Evolutionary conservation across 768 basidiomycete genomes (phyloP).

Genomic region (Mycena alexandri): DNA sequence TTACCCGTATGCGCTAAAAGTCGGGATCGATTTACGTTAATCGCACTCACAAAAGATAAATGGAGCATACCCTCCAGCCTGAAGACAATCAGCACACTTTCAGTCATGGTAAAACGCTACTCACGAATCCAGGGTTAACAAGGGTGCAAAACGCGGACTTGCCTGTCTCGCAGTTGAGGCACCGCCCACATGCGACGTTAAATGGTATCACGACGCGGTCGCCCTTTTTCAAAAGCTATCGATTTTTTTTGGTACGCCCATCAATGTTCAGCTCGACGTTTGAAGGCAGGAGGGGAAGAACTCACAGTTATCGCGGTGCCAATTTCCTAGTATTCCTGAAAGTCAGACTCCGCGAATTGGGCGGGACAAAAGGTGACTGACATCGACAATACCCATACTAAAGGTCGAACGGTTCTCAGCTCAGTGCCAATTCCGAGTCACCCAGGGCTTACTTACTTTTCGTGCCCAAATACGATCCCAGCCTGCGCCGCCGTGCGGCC

Average conservation of each 20-base stretch:
- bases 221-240: slow-evolving; percentile 63
- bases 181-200: slow-evolving; percentile 70
- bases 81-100: neutral
- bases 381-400: slow-evolving; percentile 66
- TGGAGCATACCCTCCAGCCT: slow-evolving; percentile 59
- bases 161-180: slow-evolving; percentile 67
- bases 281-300: neutral
- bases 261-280: no score
- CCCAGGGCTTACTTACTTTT: slow-evolving; percentile 53
- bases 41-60: neutral
- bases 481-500: slow-evolving; percentile 63
- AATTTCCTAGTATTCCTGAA: slow-evolving; percentile 50
- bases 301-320: slow-evolving; percentile 59
- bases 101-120: no score
- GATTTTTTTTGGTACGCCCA: no score
- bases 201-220: slow-evolving; percentile 74
- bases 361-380: slow-evolving; percentile 38
- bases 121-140: slow-evolving; percentile 69
- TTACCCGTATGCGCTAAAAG: slow-evolving; percentile 61
- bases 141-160: slow-evolving; percentile 67
- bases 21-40: neutral
- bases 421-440: no score
- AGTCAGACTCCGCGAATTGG: neutral
- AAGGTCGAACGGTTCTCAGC: no score
- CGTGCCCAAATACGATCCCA: slow-evolving; percentile 67